These are phyloP conservation scores for Wickerhamiella azymoides DNA, from an alignment of 805 yeast species.

Conservation along the genomic window DNA sequence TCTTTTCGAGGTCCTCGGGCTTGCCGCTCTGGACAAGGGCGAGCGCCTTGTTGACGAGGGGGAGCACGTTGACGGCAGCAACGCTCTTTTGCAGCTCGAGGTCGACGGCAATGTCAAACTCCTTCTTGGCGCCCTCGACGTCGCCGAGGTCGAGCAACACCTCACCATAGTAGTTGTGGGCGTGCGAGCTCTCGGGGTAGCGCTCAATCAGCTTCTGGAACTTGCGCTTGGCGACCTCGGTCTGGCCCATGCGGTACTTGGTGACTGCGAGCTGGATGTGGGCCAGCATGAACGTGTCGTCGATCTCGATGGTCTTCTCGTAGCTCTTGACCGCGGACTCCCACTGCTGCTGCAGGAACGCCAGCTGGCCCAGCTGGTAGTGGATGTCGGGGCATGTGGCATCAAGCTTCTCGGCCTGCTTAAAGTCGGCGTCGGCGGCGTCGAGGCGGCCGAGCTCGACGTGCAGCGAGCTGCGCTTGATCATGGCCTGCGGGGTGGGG, in stretches of 20 bases:
- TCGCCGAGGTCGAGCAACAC: conserved; percentile 73
- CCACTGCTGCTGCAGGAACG: conserved; percentile 66
- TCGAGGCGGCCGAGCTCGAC: conserved; percentile 62
- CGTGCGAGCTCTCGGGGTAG: conserved; percentile 80
- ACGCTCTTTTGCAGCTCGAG: conserved; percentile 45
- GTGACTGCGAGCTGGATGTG: conserved; percentile 89
- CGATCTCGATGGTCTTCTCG: conserved; percentile 57
- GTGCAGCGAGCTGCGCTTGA: conserved; percentile 65
- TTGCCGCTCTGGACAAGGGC: conserved; percentile 25
- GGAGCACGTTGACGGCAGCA: conserved; percentile 75
- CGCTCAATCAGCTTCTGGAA: conserved; percentile 40
- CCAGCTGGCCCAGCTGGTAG: conserved; percentile 90
- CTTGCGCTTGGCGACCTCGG: conserved; percentile 43
- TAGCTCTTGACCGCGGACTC: conserved; percentile 61
- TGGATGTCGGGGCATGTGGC: conserved; percentile 66
- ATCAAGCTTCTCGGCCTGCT: conserved; percentile 53
- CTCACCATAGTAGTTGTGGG: conserved; percentile 93
- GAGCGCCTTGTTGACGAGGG: conserved; percentile 80
- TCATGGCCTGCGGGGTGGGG: conserved; percentile 66
- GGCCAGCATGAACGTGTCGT: conserved; percentile 66
- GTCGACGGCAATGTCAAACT: conserved; percentile 75
- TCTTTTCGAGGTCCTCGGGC: conserved; percentile 36
- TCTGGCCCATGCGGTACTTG: conserved; percentile 61
- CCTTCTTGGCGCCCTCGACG: conserved; percentile 54
- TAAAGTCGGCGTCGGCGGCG: conserved; percentile 54